Evolutionary conservation across 495 filamentous ascomycete species (phyloP).

Genomic region (Viridothelium virens): DNA sequence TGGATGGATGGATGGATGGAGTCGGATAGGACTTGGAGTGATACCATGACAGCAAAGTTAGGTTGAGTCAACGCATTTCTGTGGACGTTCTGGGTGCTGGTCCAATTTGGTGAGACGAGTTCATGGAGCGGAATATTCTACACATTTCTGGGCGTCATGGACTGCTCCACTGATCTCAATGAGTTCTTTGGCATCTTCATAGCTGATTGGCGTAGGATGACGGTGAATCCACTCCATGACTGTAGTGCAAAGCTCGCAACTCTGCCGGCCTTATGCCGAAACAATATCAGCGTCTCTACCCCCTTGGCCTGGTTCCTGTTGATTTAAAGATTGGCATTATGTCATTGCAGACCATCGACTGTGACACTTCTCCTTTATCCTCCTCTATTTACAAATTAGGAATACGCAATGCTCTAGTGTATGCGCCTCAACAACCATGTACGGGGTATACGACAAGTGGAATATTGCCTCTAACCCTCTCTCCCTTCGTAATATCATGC

Average conservation of each 20-base stretch:
- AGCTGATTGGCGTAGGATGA: neutral
- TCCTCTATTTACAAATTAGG: neutral
- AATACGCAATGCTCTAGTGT: neutral
- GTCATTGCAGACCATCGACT: neutral
- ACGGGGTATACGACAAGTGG: neutral
- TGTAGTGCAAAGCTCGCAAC: constrained; percentile 2
- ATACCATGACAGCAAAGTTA: neutral
- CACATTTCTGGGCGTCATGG: neutral
- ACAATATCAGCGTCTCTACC: neutral
- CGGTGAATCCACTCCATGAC: neutral
- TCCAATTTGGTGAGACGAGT: neutral
- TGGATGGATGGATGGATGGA: neutral
- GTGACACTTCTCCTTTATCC: neutral
- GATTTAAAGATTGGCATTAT: neutral
- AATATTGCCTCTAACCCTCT: neutral
- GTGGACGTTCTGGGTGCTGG: neutral
- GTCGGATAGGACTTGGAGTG: neutral
- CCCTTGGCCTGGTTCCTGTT: neutral
- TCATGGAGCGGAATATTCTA: neutral
- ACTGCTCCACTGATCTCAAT: neutral
- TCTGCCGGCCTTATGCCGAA: constrained; percentile 7
- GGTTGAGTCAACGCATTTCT: neutral
- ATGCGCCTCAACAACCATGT: neutral
- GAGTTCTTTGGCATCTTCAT: neutral
- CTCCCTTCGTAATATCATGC: neutral